Percentiles rank a stretch among this genome's conserved stretches.
Conservation (phyloP, 2,329 filamentous ascomycete species). For the Dactylella cylindrospora region DNA sequence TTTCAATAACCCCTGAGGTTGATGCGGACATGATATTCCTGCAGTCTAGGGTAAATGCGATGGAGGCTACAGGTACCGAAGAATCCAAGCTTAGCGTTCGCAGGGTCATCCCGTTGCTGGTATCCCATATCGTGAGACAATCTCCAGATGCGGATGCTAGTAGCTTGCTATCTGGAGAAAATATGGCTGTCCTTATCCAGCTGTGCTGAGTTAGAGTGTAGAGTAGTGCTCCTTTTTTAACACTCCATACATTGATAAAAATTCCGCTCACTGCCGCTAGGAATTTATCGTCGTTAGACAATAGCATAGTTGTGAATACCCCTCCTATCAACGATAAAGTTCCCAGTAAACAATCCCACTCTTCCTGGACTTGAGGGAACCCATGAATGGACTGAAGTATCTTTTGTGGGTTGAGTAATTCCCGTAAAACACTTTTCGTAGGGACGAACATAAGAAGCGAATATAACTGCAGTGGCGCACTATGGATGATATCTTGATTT, state of each 20-base stretch:
- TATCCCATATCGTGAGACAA: neutral
- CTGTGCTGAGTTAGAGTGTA: neutral
- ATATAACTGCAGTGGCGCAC: constrained; percentile 17
- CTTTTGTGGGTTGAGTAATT: neutral
- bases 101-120: neutral
- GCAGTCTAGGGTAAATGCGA: too few species aligned
- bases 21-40: too few species aligned
- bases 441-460: constrained; percentile 9
- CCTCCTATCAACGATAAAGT: too few species aligned
- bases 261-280: neutral
- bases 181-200: neutral
- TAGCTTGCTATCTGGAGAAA: neutral
- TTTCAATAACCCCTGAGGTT: too few species aligned
- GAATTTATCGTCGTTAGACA: neutral
- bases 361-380: neutral
- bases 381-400: neutral
- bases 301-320: neutral
- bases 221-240: neutral
- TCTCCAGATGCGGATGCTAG: neutral
- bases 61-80: too few species aligned
- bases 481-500: constrained; percentile 1
- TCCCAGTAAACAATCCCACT: constrained; percentile 1
- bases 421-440: constrained; percentile 2
- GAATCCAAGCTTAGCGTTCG: too few species aligned
- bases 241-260: neutral